phyloP scores from a whole-genome alignment of 2,329 filamentous ascomycete species.

The Scedosporium boydii region DNA sequence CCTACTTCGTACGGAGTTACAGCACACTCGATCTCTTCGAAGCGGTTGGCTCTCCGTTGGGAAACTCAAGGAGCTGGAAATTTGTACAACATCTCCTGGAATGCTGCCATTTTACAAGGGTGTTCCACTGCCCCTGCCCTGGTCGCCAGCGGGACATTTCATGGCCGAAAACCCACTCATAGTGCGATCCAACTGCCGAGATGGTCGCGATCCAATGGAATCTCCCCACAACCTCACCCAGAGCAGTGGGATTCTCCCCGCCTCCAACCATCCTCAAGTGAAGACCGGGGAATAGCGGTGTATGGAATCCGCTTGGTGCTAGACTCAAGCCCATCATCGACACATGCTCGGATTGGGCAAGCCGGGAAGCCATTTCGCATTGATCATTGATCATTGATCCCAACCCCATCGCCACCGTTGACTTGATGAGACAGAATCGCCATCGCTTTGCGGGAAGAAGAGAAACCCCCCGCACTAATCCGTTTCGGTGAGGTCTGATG shows the following conservation, averaged over 20 bases:
- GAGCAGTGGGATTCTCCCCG: too few species aligned
- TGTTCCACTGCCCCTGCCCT: neutral
- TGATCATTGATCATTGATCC: neutral
- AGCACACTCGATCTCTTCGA: too few species aligned
- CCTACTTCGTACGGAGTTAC: too few species aligned
- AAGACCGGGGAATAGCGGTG: neutral
- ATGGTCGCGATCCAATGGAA: neutral
- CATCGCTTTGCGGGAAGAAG: neutral
- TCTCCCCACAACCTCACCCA: neutral
- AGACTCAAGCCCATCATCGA: neutral
- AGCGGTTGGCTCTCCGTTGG: too few species aligned
- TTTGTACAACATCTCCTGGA: neutral
- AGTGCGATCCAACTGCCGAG: neutral
- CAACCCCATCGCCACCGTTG: neutral
- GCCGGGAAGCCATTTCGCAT: neutral
- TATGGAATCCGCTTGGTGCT: neutral
- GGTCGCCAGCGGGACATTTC: neutral
- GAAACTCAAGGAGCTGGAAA: neutral
- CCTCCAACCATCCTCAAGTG: too few species aligned
- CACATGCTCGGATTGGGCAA: neutral
- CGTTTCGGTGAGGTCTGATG: neutral
- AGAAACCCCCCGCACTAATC: constrained; percentile 1
- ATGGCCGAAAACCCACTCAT: neutral
- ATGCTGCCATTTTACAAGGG: neutral
- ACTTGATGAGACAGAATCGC: neutral